A percentile compares a stretch with the other conserved stretches of the same genome.
Conservation (phyloP, 768 basidiomycete genomes). For the Rhodotorula sphaerocarpa region DNA sequence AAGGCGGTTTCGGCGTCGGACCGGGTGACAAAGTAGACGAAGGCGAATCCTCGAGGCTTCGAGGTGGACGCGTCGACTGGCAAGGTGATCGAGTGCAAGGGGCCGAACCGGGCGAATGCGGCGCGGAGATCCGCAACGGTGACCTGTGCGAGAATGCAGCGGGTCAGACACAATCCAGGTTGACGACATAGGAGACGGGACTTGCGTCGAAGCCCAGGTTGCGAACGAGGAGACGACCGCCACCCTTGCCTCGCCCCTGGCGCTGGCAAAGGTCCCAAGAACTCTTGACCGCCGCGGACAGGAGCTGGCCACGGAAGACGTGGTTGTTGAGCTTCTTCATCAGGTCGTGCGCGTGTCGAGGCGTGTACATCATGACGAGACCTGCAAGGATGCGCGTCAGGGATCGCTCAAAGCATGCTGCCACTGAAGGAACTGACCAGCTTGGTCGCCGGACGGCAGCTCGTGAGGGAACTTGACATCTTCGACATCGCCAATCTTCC, state of each 20-base stretch:
- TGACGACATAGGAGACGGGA: background rate
- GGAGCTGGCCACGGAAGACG: constrained; percentile 76
- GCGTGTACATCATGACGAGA: constrained; percentile 62
- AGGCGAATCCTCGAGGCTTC: constrained; percentile 70
- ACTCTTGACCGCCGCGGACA: constrained; percentile 86
- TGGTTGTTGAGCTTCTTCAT: constrained; percentile 79
- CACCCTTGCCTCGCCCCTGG: constrained; percentile 45
- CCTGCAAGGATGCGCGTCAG: constrained; percentile 47
- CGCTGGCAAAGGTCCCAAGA: constrained; percentile 50
- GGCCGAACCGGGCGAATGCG: constrained; percentile 76
- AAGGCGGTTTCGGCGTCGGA: constrained; percentile 78
- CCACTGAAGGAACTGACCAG: constrained; percentile 49
- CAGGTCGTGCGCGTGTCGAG: constrained; percentile 61
- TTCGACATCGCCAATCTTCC: constrained; percentile 65
- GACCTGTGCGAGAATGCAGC: constrained; percentile 46
- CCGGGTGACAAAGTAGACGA: constrained; percentile 83
- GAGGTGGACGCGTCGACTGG: constrained; percentile 48
- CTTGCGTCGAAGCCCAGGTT: constrained; percentile 66
- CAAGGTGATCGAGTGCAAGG: constrained; percentile 75
- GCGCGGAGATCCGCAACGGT: constrained; percentile 77
- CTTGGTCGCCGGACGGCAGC: constrained; percentile 51
- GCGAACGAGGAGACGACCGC: constrained; percentile 68
- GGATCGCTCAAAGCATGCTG: background rate
- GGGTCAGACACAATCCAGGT: background rate
- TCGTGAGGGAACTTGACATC: constrained; percentile 53